phyloP scores from a whole-genome alignment of 1,284 basidiomycete species.

The Lignosus rhinocerotis region DNA sequence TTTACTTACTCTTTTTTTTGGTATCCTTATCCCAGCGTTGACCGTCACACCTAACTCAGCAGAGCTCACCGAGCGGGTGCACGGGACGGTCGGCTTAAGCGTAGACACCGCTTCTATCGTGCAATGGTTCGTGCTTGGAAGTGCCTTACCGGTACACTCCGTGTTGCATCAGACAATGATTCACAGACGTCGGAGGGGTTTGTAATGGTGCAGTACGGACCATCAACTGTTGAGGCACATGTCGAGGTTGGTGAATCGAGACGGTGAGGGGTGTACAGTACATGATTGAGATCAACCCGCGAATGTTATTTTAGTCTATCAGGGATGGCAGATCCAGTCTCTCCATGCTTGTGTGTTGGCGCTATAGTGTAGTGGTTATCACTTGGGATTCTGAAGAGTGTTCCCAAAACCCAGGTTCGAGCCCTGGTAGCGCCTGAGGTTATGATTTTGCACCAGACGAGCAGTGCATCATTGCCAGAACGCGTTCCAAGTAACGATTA shows the following conservation, averaged over 20 bases:
- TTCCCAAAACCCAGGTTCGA: slow-evolving; percentile 20
- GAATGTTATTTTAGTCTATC: too few species aligned
- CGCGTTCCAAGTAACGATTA: too few species aligned
- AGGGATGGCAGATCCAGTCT: too few species aligned
- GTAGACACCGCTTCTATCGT: not conserved
- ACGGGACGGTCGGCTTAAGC: not conserved
- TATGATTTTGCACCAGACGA: not conserved
- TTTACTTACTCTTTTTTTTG: too few species aligned
- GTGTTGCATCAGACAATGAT: not conserved
- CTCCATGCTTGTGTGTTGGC: too few species aligned
- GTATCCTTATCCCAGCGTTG: too few species aligned
- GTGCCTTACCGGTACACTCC: not conserved
- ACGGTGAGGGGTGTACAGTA: not conserved
- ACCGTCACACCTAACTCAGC: not conserved
- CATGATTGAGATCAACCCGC: too few species aligned
- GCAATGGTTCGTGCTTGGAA: slow-evolving; percentile 7
- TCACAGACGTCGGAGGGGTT: not conserved
- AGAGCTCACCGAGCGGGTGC: not conserved
- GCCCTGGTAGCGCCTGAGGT: slow-evolving; percentile 13
- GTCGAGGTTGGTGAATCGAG: not conserved
- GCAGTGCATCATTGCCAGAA: too few species aligned
- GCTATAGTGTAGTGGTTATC: slow-evolving; percentile 19
- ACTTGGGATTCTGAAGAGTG: slow-evolving; percentile 19
- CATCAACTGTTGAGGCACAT: not conserved
- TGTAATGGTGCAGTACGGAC: slow-evolving; percentile 7